Evolutionary conservation across 2,329 filamentous ascomycete species (phyloP).

Genomic region (Colletotrichum tabaci): DNA sequence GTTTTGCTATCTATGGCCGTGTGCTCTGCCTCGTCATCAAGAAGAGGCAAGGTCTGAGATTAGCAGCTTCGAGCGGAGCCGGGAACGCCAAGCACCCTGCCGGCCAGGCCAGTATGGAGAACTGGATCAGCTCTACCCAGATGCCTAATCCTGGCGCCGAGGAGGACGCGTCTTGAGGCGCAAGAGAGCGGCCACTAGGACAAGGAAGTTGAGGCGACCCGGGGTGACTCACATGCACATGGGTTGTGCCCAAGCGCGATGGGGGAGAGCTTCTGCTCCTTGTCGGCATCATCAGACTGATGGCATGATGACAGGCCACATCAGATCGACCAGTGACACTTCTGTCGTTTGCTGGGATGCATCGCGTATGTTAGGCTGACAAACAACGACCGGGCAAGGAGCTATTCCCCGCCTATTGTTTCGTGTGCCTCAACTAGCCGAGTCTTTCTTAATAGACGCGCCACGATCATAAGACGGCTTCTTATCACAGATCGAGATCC

Average conservation of each 20-base stretch:
- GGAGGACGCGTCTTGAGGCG: constrained; percentile 44
- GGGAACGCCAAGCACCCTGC: constrained; percentile 62
- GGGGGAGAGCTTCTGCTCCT: not conserved
- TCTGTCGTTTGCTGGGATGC: constrained; percentile 26
- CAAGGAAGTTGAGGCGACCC: not conserved
- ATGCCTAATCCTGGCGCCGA: constrained; percentile 61
- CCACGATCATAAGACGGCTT: constrained; percentile 23
- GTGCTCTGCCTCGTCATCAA: constrained; percentile 92
- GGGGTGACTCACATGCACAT: not conserved
- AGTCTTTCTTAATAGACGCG: constrained; percentile 15
- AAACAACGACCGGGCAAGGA: not conserved
- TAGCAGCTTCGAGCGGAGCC: constrained; percentile 29
- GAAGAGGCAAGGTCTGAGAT: constrained; percentile 74
- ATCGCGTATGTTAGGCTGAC: not conserved
- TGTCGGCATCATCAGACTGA: constrained; percentile 16
- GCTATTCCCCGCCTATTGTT: constrained; percentile 29
- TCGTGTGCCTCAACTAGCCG: constrained; percentile 31
- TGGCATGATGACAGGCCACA: constrained; percentile 25
- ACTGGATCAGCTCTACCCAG: constrained; percentile 88
- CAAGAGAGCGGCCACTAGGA: not conserved
- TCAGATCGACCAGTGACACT: constrained; percentile 9
- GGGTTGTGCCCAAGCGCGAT: not conserved
- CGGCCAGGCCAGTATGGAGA: constrained; percentile 83
- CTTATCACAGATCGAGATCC: constrained; percentile 30
- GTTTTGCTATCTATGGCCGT: constrained; percentile 95